Evolutionary conservation across 495 filamentous ascomycete species (phyloP).

Genomic region (Aspergillus kassunensis): DNA sequence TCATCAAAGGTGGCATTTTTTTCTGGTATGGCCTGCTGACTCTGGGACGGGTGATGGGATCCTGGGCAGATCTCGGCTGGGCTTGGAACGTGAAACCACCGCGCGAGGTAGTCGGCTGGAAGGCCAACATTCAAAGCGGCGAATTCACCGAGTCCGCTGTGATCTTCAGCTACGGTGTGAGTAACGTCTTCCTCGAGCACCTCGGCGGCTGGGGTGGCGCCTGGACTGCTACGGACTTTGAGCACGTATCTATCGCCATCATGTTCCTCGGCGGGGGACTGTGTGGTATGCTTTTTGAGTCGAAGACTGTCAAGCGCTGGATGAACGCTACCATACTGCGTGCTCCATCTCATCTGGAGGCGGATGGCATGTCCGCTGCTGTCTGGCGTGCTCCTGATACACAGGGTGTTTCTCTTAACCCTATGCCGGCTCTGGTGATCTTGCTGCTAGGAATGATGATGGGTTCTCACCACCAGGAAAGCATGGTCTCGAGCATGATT

Average conservation of each 20-base stretch:
- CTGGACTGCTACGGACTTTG: constrained; percentile 78
- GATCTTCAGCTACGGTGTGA: constrained; percentile 83
- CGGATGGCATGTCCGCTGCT: constrained; percentile 44
- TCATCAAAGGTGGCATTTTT: constrained; percentile 96
- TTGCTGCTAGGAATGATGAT: constrained; percentile 89
- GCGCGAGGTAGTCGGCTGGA: constrained; percentile 54
- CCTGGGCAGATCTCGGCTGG: constrained; percentile 91
- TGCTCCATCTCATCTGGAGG: constrained; percentile 20
- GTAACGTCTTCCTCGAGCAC: constrained; percentile 93
- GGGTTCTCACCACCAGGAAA: constrained; percentile 83
- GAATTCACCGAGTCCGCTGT: constrained; percentile 86
- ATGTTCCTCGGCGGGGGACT: constrained; percentile 95
- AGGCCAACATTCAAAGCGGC: constrained; percentile 65
- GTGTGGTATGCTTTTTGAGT: constrained; percentile 94
- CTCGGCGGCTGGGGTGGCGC: constrained; percentile 62
- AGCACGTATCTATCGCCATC: constrained; percentile 89
- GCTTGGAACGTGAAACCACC: constrained; percentile 87
- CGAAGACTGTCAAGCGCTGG: constrained; percentile 60
- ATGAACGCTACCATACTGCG: constrained; percentile 62
- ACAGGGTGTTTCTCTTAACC: constrained; percentile 79
- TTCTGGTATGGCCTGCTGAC: constrained; percentile 90
- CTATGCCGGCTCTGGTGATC: constrained; percentile 82
- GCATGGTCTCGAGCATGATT: constrained; percentile 84
- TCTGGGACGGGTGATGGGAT: constrained; percentile 84
- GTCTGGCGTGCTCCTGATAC: constrained; percentile 57